These are phyloP conservation scores for Mucor racemosus DNA, from an alignment of 371 early-diverging fungal species.

Conservation along the genomic window DNA sequence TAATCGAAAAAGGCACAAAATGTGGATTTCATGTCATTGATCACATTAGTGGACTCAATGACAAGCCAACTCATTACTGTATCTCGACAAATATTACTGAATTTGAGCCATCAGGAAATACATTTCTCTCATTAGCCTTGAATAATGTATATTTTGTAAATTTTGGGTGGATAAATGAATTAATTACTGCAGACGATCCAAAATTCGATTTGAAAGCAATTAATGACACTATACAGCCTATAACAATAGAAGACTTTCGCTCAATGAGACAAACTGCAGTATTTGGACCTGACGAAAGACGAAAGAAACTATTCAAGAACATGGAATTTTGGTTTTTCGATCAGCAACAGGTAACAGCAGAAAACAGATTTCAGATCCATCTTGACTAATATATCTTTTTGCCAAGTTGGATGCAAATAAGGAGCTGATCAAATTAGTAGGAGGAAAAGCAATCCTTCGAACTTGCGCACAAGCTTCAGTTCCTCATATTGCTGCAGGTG, in stretches of 20 bases:
- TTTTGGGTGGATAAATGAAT: not conserved
- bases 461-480: not conserved
- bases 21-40: not conserved
- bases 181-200: not conserved
- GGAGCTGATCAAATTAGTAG: not conserved
- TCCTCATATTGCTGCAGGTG: not conserved
- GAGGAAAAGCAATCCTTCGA: not conserved
- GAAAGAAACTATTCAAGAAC: slow-evolving; percentile 3
- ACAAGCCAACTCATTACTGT: not conserved
- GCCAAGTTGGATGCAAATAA: not conserved
- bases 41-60: not conserved
- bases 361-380: too few relatives aligned
- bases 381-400: not conserved
- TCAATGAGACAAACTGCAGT: not conserved
- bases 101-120: not conserved
- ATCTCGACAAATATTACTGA: not conserved
- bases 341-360: not conserved
- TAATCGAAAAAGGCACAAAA: not conserved
- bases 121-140: not conserved
- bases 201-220: not conserved
- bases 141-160: not conserved
- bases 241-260: not conserved
- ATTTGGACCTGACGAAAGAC: not conserved
- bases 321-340: slow-evolving; percentile 20
- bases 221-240: not conserved